Conservation (phyloP, 129 eudicot genomes). For the Cynara cardunculus region DNA sequence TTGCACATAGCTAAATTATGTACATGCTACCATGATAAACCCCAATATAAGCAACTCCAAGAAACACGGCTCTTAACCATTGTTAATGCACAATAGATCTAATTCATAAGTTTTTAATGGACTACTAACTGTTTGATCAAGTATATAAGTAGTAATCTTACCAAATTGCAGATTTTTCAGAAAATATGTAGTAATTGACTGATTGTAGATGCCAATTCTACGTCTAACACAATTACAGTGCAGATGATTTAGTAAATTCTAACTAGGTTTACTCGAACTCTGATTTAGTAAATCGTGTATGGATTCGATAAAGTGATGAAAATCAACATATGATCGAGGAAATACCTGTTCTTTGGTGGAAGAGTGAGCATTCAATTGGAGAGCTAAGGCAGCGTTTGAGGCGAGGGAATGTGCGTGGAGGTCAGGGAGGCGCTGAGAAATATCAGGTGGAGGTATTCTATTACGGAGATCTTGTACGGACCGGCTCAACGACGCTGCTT, state of each 20-base stretch:
- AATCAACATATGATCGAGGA: neutral
- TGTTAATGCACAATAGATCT: neutral
- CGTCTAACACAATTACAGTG: neutral
- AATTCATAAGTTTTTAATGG: neutral
- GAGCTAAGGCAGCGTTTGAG: slow-evolving; percentile 81
- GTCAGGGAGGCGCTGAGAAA: slow-evolving; percentile 79
- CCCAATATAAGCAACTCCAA: neutral
- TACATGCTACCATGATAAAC: neutral
- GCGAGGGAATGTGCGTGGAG: slow-evolving; percentile 96
- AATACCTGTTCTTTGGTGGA: slow-evolving; percentile 76
- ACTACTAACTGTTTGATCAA: neutral
- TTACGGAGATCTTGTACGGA: slow-evolving; percentile 82
- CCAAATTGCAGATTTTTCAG: neutral
- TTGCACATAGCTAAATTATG: neutral
- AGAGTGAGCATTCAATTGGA: slow-evolving; percentile 82
- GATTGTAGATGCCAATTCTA: neutral
- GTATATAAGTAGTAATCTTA: neutral
- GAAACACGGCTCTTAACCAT: neutral
- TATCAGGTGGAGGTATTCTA: slow-evolving; percentile 81
- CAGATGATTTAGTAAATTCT: neutral
- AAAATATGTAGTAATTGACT: neutral
- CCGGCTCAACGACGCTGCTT: slow-evolving; percentile 63
- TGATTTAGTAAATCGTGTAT: neutral
- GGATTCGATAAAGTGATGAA: neutral
- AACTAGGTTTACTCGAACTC: slow-evolving; percentile 5